Conservation (phyloP, 2,329 filamentous ascomycete genomes). For the Arthrobotrys entomopaga region DNA sequence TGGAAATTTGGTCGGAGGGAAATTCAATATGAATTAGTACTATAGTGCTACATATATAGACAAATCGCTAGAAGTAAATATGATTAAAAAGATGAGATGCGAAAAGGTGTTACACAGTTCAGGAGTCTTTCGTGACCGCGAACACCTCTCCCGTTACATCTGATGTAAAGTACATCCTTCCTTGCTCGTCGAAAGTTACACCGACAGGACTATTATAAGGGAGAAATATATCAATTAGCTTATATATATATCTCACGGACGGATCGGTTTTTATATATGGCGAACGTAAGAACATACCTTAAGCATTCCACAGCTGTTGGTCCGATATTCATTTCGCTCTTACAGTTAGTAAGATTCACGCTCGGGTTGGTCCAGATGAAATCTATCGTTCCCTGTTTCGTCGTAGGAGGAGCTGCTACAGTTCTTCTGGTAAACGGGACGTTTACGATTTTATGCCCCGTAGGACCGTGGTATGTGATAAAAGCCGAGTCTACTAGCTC, state of each 20-base stretch:
- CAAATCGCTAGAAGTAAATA: too few relatives aligned
- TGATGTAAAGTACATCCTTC: slow-evolving; percentile 36
- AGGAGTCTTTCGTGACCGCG: slow-evolving; percentile 2
- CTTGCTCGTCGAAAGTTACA: slow-evolving; percentile 22
- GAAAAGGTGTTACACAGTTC: too few relatives aligned
- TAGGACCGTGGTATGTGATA: slow-evolving; percentile 33
- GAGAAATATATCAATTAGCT: too few relatives aligned
- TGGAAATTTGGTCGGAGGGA: too few relatives aligned
- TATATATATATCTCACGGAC: too few relatives aligned
- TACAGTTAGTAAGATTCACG: slow-evolving; percentile 23
- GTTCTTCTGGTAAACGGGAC: slow-evolving; percentile 20
- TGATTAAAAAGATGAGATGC: too few relatives aligned
- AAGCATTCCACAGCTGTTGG: slow-evolving; percentile 11
- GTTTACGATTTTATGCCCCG: slow-evolving; percentile 30
- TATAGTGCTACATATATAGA: too few relatives aligned
- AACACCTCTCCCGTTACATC: slow-evolving; percentile 33
- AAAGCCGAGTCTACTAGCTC: background rate
- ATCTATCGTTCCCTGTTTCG: slow-evolving; percentile 17
- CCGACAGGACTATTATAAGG: slow-evolving; percentile 10
- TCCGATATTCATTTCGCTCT: slow-evolving; percentile 26
- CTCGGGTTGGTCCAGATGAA: slow-evolving; percentile 1
- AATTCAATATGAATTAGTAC: too few relatives aligned
- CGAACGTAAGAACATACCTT: slow-evolving; percentile 11
- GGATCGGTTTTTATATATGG: too few relatives aligned
- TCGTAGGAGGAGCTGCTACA: slow-evolving; percentile 18